Evolutionary conservation across 2,329 filamentous ascomycete genomes (phyloP).

Genomic region (Fusarium udum): DNA sequence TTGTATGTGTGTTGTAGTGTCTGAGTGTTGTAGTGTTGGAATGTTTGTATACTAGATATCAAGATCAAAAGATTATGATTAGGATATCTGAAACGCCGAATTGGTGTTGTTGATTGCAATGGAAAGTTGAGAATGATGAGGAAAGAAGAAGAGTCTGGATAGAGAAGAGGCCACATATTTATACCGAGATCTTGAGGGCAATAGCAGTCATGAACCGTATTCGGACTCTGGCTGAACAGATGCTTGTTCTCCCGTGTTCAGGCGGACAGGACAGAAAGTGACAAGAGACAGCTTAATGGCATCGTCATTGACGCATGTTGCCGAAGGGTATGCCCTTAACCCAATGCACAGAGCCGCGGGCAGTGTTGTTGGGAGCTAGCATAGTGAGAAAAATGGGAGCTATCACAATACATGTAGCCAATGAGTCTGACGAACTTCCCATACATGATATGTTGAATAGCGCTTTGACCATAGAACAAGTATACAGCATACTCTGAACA

Average conservation of each 20-base stretch:
- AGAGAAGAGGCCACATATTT: background rate
- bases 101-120: background rate
- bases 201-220: background rate
- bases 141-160: background rate
- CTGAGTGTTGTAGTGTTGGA: too few species aligned
- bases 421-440: background rate
- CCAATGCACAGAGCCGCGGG: background rate
- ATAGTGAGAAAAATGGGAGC: background rate
- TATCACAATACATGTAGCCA: background rate
- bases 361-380: background rate
- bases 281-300: background rate
- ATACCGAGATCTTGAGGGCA: background rate
- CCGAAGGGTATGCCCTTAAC: background rate
- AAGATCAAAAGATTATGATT: background rate
- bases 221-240: background rate
- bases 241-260: background rate
- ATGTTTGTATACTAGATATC: background rate
- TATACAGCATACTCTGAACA: background rate
- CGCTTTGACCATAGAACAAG: background rate
- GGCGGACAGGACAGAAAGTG: background rate
- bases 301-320: background rate
- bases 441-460: too few species aligned
- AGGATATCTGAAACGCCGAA: background rate
- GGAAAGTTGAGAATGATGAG: background rate
- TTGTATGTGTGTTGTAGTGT: background rate